Conservation (phyloP, 176 grass and related monocot species). For the Typha latifolia region DNA sequence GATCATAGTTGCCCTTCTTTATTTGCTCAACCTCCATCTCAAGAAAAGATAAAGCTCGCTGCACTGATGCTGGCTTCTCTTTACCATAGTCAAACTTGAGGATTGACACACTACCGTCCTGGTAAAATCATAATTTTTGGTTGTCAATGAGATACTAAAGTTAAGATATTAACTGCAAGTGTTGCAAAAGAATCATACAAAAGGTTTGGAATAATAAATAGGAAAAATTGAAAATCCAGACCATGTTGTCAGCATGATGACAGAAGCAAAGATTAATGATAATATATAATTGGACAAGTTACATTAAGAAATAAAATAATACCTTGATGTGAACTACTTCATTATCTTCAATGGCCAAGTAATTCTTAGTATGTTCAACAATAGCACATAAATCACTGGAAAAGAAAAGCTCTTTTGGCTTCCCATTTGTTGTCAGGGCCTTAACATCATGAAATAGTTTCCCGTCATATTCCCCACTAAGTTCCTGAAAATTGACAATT, state of each 20-base stretch:
- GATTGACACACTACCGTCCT: conserved; percentile 86
- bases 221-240: no score
- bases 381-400: conserved; percentile 94
- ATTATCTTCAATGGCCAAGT: conserved; percentile 76
- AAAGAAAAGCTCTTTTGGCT: conserved; percentile 84
- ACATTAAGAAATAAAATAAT: conserved; percentile 7
- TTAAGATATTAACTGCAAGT: no score
- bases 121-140: conserved; percentile 4
- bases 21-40: conserved; percentile 99
- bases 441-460: conserved; percentile 74
- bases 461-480: conserved; percentile 42
- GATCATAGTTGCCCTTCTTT: conserved; percentile 87
- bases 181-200: no score
- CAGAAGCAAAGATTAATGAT: no score
- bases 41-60: conserved; percentile 83
- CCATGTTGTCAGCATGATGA: no score
- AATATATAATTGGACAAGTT: neutral
- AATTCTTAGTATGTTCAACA: conserved; percentile 93
- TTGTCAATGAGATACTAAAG: neutral
- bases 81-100: conserved; percentile 73
- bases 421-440: conserved; percentile 56
- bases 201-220: no score
- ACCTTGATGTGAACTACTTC: conserved; percentile 96
- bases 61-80: conserved; percentile 81
- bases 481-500: conserved; percentile 43